phyloP scores from a whole-genome alignment of 164 flowering plant genomes.

The Cinnamomum micranthum region DNA sequence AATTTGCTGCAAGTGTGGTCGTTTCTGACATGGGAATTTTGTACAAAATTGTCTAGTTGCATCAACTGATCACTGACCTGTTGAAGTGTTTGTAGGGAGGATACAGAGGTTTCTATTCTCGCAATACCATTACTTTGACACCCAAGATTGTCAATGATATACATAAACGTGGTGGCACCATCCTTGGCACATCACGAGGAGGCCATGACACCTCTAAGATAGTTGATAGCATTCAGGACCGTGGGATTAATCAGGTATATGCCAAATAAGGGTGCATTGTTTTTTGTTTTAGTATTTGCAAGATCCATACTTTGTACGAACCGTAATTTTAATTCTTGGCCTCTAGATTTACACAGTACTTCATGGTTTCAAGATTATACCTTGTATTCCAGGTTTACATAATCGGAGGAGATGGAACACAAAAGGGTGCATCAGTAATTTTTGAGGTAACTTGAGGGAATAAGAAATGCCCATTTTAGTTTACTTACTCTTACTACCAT shows the following conservation, averaged over 20 bases:
- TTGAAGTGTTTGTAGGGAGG: slow-evolving; percentile 52
- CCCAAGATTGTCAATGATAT: slow-evolving; percentile 76
- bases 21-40: not conserved
- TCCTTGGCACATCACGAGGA: slow-evolving; percentile 78
- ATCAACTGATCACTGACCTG: not conserved
- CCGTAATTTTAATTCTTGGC: not conserved
- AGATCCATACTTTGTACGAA: not conserved
- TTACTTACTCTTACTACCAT: not conserved
- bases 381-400: slow-evolving; percentile 56
- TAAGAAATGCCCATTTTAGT: not conserved
- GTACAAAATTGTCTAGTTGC: not conserved
- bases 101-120: slow-evolving; percentile 68
- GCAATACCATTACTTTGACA: slow-evolving; percentile 62
- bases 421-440: slow-evolving; percentile 76
- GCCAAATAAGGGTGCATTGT: not conserved
- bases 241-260: slow-evolving; percentile 77
- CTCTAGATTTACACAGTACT: not conserved
- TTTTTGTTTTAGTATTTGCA: not conserved
- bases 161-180: slow-evolving; percentile 88
- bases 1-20: not conserved
- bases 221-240: slow-evolving; percentile 87
- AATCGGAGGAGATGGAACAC: slow-evolving; percentile 91
- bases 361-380: not conserved
- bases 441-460: slow-evolving; percentile 46
- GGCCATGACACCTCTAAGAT: slow-evolving; percentile 79